Conservation (phyloP, 768 basidiomycete species). For the Suillus luteus region DNA sequence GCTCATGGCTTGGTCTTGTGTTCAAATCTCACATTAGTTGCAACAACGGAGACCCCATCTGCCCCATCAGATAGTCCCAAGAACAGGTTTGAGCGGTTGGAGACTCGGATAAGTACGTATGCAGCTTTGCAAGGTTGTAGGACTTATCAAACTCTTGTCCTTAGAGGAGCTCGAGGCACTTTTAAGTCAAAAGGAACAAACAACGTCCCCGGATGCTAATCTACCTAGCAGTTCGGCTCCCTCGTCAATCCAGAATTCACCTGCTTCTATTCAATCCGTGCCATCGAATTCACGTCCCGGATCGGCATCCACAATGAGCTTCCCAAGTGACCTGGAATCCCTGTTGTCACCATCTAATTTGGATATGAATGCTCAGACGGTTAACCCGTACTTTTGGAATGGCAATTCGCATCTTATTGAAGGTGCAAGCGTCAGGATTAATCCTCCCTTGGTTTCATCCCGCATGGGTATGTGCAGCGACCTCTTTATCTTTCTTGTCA, state of each 20-base stretch:
- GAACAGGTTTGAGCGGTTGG: constrained; percentile 62
- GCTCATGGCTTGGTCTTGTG: constrained; percentile 6
- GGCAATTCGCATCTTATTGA: background rate
- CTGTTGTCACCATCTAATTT: constrained; percentile 3
- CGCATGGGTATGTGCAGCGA: background rate
- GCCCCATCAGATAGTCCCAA: constrained; percentile 52
- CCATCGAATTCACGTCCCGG: constrained; percentile 3
- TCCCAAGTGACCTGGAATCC: background rate
- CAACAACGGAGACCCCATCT: constrained; percentile 35
- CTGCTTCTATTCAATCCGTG: constrained; percentile 31
- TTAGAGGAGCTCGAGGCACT: constrained; percentile 71
- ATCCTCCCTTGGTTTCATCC: background rate
- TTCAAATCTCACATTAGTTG: constrained; percentile 34
- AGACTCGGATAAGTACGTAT: constrained; percentile 65
- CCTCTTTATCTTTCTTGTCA: background rate
- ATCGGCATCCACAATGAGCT: constrained; percentile 1
- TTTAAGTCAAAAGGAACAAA: constrained; percentile 56
- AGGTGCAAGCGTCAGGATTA: background rate
- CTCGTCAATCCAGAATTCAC: constrained; percentile 21
- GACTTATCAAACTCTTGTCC: constrained; percentile 12
- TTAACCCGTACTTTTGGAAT: constrained; percentile 2
- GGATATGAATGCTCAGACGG: background rate
- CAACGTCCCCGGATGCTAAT: constrained; percentile 10
- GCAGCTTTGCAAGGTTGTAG: constrained; percentile 2
- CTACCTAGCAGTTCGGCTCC: constrained; percentile 10